phyloP scores from a whole-genome alignment of 345 rosid genomes.

The Melaleuca alternifolia region DNA sequence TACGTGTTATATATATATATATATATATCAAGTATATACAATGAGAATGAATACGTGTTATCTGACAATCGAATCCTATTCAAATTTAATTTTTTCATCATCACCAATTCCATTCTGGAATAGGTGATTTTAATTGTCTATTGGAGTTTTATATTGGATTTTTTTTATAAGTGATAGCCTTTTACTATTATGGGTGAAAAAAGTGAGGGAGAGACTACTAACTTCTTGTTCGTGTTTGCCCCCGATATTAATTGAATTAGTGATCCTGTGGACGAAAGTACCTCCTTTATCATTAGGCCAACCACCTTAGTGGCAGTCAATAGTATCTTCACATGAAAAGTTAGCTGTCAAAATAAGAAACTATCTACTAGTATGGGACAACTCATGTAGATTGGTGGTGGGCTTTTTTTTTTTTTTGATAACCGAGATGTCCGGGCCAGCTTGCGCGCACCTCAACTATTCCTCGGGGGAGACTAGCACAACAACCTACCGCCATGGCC shows the following conservation, averaged over 20 bases:
- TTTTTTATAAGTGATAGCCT: neutral
- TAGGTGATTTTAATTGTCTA: accelerated
- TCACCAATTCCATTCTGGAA: neutral
- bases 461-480: too few species aligned
- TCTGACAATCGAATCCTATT: neutral
- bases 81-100: neutral
- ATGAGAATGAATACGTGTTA: neutral
- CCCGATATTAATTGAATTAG: neutral
- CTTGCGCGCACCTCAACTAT: too few species aligned
- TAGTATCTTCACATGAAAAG: neutral
- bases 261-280: neutral
- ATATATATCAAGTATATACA: neutral
- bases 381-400: neutral
- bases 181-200: neutral
- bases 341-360: neutral
- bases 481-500: too few species aligned
- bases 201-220: accelerated
- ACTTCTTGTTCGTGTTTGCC: neutral
- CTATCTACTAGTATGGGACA: neutral
- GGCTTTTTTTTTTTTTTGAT: too few species aligned
- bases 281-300: neutral
- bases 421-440: too few species aligned
- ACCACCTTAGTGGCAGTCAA: neutral
- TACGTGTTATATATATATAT: too few species aligned
- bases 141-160: neutral